These are phyloP conservation scores for Pythium coloratum DNA, from an alignment of 352 stramenopile genomes.

Conservation along the genomic window DNA sequence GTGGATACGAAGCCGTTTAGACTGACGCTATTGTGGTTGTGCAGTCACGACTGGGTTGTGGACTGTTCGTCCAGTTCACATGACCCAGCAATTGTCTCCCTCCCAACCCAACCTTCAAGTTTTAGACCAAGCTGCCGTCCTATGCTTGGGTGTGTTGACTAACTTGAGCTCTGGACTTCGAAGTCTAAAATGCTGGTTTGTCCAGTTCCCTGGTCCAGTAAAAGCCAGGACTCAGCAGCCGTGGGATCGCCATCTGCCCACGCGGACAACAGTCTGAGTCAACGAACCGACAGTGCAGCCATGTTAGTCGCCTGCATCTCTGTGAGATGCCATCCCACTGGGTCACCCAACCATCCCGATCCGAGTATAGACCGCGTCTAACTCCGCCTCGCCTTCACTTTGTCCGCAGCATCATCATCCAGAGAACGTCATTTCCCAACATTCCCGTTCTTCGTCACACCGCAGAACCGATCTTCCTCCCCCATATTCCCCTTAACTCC, in stretches of 20 bases:
- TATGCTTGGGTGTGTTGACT: neutral
- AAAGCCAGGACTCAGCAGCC: conserved; percentile 8
- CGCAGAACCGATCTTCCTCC: conserved; percentile 1
- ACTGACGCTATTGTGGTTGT: too few species aligned
- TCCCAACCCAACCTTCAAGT: neutral
- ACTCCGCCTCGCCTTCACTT: neutral
- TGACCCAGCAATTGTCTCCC: neutral
- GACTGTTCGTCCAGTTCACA: neutral
- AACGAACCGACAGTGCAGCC: neutral
- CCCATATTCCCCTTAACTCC: neutral
- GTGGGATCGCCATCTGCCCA: neutral
- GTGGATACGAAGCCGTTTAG: neutral
- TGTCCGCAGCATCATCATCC: neutral
- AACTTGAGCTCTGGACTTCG: neutral
- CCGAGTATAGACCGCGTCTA: neutral
- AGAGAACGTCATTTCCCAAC: conserved; percentile 15
- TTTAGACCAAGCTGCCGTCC: neutral
- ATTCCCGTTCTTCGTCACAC: neutral
- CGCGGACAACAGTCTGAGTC: neutral
- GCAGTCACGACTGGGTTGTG: too few species aligned
- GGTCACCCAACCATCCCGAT: neutral
- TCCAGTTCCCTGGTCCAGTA: conserved; percentile 3
- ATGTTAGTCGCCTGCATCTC: neutral
- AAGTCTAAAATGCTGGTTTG: conserved; percentile 1
- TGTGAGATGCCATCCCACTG: neutral